phyloP scores from a whole-genome alignment of 208 protist species.

The Tritrichomonas foetus region DNA sequence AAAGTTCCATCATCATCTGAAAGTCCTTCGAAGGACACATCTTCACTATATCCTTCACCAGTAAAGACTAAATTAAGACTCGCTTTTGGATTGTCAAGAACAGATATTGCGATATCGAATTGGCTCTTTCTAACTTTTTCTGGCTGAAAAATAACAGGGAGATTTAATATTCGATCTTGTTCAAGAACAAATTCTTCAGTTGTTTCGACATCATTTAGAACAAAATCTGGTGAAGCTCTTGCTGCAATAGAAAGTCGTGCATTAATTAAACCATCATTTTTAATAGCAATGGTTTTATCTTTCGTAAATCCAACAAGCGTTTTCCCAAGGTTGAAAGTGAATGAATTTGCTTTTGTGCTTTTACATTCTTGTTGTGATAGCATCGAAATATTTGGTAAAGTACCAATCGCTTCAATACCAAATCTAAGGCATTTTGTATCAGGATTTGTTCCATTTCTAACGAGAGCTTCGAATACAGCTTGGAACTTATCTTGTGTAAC shows the following conservation, averaged over 20 bases:
- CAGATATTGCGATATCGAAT: background rate
- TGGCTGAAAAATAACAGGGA: background rate
- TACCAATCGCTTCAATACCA: background rate
- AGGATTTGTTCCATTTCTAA: background rate
- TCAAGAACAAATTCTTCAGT: background rate
- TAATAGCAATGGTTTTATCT: background rate
- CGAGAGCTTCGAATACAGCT: background rate
- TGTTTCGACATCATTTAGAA: background rate
- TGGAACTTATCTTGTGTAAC: background rate
- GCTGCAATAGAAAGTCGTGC: background rate
- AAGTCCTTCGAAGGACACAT: background rate
- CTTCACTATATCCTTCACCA: constrained; percentile 35
- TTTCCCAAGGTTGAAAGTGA: background rate
- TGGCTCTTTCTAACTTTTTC: background rate
- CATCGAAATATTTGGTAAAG: background rate
- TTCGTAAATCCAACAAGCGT: constrained; percentile 21
- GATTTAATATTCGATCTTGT: background rate
- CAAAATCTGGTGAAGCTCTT: background rate
- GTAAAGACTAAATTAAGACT: background rate
- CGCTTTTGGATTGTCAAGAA: background rate
- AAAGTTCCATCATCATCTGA: background rate
- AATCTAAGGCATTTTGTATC: background rate
- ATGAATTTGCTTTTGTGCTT: background rate
- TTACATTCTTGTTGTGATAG: background rate
- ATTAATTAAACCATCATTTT: constrained; percentile 10